These are phyloP conservation scores for Podospora pseudoanserina DNA, from an alignment of 495 filamentous ascomycete genomes.

Conservation along the genomic window DNA sequence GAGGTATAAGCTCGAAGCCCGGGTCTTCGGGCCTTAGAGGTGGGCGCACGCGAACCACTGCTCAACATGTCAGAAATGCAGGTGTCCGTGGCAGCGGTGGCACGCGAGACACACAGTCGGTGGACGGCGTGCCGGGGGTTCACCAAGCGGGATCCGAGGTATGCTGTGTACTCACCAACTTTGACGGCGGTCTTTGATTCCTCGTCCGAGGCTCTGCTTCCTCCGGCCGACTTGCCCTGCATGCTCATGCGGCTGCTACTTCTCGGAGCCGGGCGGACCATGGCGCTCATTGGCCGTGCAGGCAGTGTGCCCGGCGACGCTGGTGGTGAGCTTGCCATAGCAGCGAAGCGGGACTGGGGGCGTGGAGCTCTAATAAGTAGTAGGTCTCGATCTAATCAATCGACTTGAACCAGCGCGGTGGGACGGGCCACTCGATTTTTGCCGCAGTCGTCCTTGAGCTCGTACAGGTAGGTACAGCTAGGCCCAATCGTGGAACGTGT, in stretches of 20 bases:
- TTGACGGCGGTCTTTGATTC: constrained; percentile 95
- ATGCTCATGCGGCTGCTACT: constrained; percentile 90
- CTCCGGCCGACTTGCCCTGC: constrained; percentile 71
- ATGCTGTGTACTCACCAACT: constrained; percentile 75
- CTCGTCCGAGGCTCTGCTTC: constrained; percentile 88
- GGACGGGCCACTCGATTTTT: constrained; percentile 14
- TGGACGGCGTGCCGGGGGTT: constrained; percentile 23
- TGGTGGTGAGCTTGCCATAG: constrained; percentile 57
- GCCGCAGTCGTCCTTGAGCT: neutral
- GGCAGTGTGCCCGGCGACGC: constrained; percentile 47
- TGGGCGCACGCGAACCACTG: constrained; percentile 92
- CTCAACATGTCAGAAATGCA: constrained; percentile 24
- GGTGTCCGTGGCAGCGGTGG: constrained; percentile 19
- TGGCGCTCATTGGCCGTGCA: constrained; percentile 78
- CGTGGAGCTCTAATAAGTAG: constrained; percentile 24
- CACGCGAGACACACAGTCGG: constrained; percentile 17
- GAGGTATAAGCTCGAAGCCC: constrained; percentile 89
- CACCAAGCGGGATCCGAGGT: constrained; percentile 6
- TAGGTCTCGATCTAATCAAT: constrained; percentile 14
- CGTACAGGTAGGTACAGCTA: constrained; percentile 8
- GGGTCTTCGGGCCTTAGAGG: constrained; percentile 81
- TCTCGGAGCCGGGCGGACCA: constrained; percentile 70
- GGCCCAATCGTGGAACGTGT: constrained; percentile 14
- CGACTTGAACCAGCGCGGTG: constrained; percentile 20
- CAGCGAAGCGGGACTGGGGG: constrained; percentile 22